Evolutionary conservation across 306 rosid genomes (phyloP).

Genomic region (Pterocarpus macrocarpus): DNA sequence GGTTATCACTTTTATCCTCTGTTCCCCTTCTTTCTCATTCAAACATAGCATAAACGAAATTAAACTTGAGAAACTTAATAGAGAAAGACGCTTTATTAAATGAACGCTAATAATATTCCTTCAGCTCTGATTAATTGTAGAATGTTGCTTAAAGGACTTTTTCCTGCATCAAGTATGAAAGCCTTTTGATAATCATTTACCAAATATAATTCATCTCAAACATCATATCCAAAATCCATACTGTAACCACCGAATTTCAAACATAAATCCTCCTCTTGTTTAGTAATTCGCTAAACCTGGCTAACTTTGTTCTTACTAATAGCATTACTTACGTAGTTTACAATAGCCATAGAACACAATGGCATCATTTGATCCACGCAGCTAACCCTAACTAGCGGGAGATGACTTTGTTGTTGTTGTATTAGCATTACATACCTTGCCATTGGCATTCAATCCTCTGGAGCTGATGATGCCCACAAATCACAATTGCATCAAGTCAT

Average conservation of each 20-base stretch:
- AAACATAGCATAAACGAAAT: neutral
- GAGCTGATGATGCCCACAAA: slow-evolving; percentile 8
- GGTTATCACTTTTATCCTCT: neutral
- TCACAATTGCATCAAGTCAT: slow-evolving; percentile 3
- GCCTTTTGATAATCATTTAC: neutral
- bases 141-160: neutral
- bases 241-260: neutral
- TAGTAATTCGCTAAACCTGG: neutral
- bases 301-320: neutral
- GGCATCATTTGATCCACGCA: neutral
- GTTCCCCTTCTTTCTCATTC: neutral
- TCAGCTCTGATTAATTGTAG: too few species aligned
- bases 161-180: neutral
- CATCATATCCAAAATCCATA: neutral
- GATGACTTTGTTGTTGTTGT: neutral
- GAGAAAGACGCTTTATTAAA: neutral
- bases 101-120: neutral
- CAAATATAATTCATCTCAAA: neutral
- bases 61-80: neutral
- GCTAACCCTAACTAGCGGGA: neutral
- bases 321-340: neutral
- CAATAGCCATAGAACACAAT: neutral
- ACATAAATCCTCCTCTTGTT: neutral
- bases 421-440: slow-evolving; percentile 1
- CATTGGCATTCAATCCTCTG: neutral